Evolutionary conservation across 768 basidiomycete species (phyloP).

Genomic region (Galerina marginata): DNA sequence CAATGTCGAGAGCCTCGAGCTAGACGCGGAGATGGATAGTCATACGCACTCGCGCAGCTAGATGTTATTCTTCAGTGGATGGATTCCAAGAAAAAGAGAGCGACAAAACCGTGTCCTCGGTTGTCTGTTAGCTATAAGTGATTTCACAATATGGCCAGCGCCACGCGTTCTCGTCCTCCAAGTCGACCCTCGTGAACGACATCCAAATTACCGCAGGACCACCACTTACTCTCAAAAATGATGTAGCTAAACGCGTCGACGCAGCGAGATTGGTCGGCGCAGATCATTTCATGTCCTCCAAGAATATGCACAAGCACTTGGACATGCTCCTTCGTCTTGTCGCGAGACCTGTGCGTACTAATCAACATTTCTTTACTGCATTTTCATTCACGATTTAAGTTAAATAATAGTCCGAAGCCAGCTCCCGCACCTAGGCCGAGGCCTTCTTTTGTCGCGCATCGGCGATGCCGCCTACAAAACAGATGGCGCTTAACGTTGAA

Average conservation of each 20-base stretch:
- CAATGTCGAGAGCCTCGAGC: slow-evolving; percentile 6
- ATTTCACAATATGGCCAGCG: slow-evolving; percentile 11
- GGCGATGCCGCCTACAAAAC: no score
- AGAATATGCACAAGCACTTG: not conserved
- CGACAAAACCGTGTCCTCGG: slow-evolving; percentile 12
- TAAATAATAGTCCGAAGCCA: not conserved
- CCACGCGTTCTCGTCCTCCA: slow-evolving; percentile 16
- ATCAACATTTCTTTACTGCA: not conserved
- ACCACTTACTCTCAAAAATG: not conserved
- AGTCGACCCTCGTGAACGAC: slow-evolving; percentile 15
- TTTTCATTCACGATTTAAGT: not conserved
- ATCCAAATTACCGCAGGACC: not conserved
- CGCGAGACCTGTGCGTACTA: not conserved
- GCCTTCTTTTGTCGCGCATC: no score
- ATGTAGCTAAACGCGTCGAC: no score
- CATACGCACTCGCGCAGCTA: slow-evolving; percentile 13
- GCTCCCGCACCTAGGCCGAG: no score
- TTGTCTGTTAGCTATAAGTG: slow-evolving; percentile 10
- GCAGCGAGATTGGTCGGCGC: not conserved
- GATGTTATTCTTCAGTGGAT: slow-evolving; percentile 21
- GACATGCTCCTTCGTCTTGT: not conserved
- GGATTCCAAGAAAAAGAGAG: slow-evolving; percentile 18
- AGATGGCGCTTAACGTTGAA: slow-evolving; percentile 21
- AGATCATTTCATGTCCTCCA: not conserved
- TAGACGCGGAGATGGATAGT: slow-evolving; percentile 11